phyloP scores from a whole-genome alignment of 2,329 filamentous ascomycete species.

The Paecilomyces formosus region DNA sequence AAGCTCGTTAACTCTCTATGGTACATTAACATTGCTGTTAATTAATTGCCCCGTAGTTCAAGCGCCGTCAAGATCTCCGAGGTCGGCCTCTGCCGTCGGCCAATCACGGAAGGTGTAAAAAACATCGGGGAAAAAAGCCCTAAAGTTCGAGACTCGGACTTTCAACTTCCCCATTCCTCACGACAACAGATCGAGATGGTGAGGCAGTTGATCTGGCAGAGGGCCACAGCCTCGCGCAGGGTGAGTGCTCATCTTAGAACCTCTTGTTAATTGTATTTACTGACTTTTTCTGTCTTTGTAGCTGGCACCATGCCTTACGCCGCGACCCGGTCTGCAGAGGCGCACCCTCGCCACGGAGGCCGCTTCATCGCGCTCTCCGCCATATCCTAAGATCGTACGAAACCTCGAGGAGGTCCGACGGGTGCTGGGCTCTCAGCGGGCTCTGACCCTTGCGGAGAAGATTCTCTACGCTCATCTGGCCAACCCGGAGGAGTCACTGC shows the following conservation, averaged over 20 bases:
- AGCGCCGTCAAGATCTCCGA: conserved; percentile 1
- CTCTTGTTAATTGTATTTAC: not conserved
- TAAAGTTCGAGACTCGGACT: not conserved
- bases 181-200: conserved; percentile 18
- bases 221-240: conserved; percentile 29
- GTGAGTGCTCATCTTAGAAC: conserved; percentile 15
- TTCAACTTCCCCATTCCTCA: not conserved
- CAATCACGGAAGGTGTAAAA: conserved; percentile 5
- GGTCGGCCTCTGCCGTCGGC: conserved; percentile 4
- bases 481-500: conserved; percentile 78
- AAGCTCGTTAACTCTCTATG: too few relatives aligned
- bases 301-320: conserved; percentile 27
- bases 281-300: conserved; percentile 10
- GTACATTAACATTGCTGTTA: not conserved
- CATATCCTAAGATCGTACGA: conserved; percentile 73
- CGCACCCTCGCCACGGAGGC: conserved; percentile 32
- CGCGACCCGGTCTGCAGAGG: conserved; percentile 19
- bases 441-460: conserved; percentile 90
- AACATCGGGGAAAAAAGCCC: conserved; percentile 4
- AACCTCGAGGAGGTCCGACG: conserved; percentile 68
- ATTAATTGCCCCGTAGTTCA: not conserved
- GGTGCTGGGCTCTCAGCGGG: conserved; percentile 56
- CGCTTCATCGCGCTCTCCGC: conserved; percentile 55
- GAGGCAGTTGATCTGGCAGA: conserved; percentile 33
- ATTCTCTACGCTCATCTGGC: conserved; percentile 95